Percentiles rank a stretch among this genome's conserved stretches.
Conservation (phyloP, 2,329 filamentous ascomycete genomes). For the Phyllosticta citribraziliensis region DNA sequence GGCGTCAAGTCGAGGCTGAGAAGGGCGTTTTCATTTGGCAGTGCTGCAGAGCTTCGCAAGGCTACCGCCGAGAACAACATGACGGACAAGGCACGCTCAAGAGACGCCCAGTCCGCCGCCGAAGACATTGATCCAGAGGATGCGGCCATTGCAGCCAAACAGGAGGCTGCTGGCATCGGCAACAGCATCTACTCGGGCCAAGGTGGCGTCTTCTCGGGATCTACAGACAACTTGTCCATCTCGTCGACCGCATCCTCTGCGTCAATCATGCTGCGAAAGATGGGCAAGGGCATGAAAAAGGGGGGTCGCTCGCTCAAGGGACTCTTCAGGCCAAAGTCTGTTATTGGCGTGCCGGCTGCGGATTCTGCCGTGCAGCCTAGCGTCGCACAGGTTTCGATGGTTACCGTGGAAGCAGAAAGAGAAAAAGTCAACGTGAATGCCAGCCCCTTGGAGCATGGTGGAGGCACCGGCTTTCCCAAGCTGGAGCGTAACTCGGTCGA, state of each 20-base stretch:
- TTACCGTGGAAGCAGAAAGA: slow-evolving; percentile 88
- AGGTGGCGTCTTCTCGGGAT: slow-evolving; percentile 80
- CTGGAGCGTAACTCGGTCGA: slow-evolving; percentile 76
- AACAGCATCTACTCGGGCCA: slow-evolving; percentile 87
- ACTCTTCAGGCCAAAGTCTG: slow-evolving; percentile 87
- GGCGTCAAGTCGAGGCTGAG: slow-evolving; percentile 82
- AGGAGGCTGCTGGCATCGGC: slow-evolving; percentile 86
- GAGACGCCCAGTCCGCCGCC: slow-evolving; percentile 32
- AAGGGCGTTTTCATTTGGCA: slow-evolving; percentile 92
- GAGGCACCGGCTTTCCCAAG: slow-evolving; percentile 73
- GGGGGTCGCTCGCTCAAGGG: slow-evolving; percentile 83
- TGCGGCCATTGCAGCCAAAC: slow-evolving; percentile 78
- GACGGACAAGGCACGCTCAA: neutral
- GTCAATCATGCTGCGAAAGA: slow-evolving; percentile 92
- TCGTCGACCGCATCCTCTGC: slow-evolving; percentile 84
- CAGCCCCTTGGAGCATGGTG: slow-evolving; percentile 56
- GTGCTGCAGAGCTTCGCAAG: slow-evolving; percentile 78
- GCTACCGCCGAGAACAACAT: slow-evolving; percentile 52
- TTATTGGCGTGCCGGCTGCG: slow-evolving; percentile 65
- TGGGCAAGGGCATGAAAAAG: slow-evolving; percentile 98
- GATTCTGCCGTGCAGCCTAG: slow-evolving; percentile 59
- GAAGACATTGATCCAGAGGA: slow-evolving; percentile 52
- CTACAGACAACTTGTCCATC: slow-evolving; percentile 89
- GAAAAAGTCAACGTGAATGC: slow-evolving; percentile 71
- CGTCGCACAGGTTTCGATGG: slow-evolving; percentile 82